Evolutionary conservation across 305 asterid species (phyloP), one percentile per base, ranked within the genome.

Genomic region (Fraxinus sp.): DNA sequence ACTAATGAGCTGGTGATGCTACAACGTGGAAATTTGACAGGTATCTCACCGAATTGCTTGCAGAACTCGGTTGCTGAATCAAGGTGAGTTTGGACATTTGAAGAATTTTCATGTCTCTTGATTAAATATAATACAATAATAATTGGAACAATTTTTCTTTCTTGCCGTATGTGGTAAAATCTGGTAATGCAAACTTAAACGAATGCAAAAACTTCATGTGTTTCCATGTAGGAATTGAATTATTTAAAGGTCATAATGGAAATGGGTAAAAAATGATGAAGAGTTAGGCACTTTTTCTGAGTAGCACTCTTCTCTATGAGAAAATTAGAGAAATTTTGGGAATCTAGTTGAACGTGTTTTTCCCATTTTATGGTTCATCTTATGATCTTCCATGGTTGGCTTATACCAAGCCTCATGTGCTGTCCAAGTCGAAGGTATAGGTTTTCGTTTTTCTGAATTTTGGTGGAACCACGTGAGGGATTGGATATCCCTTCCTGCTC

Each of bases 61-160:
- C 88, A 32, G 99, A 97, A 84, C 94, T 77, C 91, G 97, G 83
- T 88, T 97, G 90, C 88, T 97, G 87, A 93, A 90, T 89, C 97
- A 95, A 88, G 99, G 99, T 97, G 91, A 90, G 98, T 84, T 84
- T 77, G 32, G 39, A 59, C 84, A 77, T 43, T 70, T 79, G 85
- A 5, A 26, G 79, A 0, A 14, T 4, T 83, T 16, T 81, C 6
- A 0, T 77, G 35, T 81, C 77, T 32, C 32, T 72, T 71, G 32
- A 28, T 20, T 16, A 14, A 28, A 59, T 76, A 70, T 68, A 33
- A 43, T 33, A 52, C 24, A 13, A 66, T 10, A 5, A 70, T 24
- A 46, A 55, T 32, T 24, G 7, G 36, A 16, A 30, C 8, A 33
- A 1, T 16, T 33, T 30, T n/a, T 5, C 55, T 49, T 68, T 68